Evolutionary conservation across 2,329 filamentous ascomycete species (phyloP).

Genomic region (Leptographium galeiforme): DNA sequence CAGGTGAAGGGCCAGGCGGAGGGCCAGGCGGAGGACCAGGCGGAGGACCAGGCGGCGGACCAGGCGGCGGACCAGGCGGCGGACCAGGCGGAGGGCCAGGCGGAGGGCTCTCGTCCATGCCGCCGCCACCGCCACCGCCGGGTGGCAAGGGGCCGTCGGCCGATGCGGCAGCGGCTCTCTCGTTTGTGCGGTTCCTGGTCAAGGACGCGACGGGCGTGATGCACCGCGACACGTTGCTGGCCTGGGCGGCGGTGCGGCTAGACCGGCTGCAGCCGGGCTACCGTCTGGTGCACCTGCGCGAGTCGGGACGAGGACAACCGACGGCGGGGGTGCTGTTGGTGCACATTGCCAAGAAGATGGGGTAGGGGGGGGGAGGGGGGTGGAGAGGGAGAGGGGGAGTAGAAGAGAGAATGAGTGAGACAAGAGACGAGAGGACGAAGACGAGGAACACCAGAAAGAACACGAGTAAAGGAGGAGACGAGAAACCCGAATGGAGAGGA

Average conservation of each 20-base stretch:
- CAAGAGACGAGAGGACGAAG: background rate
- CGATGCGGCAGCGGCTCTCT: slow-evolving; percentile 52
- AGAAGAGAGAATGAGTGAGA: background rate
- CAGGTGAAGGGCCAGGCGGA: too few relatives aligned
- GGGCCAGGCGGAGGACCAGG: too few relatives aligned
- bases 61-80: too few relatives aligned
- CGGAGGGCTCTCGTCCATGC: background rate
- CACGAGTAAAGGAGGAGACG: background rate
- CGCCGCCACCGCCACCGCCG: slow-evolving; percentile 17
- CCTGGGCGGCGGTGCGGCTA: slow-evolving; percentile 79
- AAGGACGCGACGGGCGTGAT: slow-evolving; percentile 62
- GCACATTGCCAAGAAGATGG: slow-evolving; percentile 50
- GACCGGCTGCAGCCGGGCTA: slow-evolving; percentile 67
- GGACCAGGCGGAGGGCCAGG: too few relatives aligned
- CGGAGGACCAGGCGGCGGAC: too few relatives aligned
- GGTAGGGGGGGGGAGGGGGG: too few relatives aligned
- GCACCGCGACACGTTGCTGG: slow-evolving; percentile 62
- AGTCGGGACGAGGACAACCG: slow-evolving; percentile 46
- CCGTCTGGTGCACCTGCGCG: slow-evolving; percentile 62
- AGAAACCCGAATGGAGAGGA: background rate
- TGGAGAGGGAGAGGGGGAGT: too few relatives aligned
- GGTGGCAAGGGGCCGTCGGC: slow-evolving; percentile 16
- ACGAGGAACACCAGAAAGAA: background rate
- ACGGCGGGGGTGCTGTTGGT: slow-evolving; percentile 61
- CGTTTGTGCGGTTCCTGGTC: slow-evolving; percentile 71